Evolutionary conservation across 2,329 filamentous ascomycete species (phyloP).

Genomic region (Pseudonectria buxi): DNA sequence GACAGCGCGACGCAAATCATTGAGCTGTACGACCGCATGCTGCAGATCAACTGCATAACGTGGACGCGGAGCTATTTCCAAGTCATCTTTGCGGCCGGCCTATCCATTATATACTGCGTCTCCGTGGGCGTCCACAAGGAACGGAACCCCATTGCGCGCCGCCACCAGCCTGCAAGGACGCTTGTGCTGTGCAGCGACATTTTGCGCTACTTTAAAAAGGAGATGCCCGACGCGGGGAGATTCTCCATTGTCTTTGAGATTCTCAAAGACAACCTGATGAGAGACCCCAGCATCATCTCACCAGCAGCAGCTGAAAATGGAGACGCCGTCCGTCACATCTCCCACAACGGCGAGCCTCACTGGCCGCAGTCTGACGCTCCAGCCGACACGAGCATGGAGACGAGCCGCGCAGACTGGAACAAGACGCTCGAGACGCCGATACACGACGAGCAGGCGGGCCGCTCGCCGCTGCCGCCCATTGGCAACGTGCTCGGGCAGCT

Average conservation of each 20-base stretch:
- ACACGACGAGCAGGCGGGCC: not conserved
- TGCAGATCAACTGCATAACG: conserved; percentile 27
- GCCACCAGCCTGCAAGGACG: not conserved
- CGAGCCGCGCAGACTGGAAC: not conserved
- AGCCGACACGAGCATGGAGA: no score
- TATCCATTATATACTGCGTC: conserved; percentile 29
- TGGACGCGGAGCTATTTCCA: conserved; percentile 44
- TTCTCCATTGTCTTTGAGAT: conserved; percentile 16
- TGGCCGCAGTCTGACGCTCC: no score
- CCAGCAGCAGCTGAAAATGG: not conserved
- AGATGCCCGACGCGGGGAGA: conserved; percentile 12
- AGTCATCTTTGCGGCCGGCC: conserved; percentile 37
- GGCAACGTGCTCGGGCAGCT: not conserved
- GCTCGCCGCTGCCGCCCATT: not conserved
- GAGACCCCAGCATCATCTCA: conserved; percentile 6
- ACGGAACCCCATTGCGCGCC: not conserved
- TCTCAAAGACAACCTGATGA: conserved; percentile 4
- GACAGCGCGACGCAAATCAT: conserved; percentile 31
- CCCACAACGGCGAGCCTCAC: no score
- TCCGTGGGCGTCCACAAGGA: conserved; percentile 7
- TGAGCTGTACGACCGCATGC: conserved; percentile 30
- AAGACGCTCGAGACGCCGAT: not conserved
- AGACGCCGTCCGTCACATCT: no score
- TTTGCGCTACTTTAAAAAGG: not conserved
- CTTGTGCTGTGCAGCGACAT: conserved; percentile 3